Evolutionary conservation across 768 basidiomycete genomes (phyloP), one percentile per base, ranked within the genome.

Genomic region (Tylopilus subfusipes): DNA sequence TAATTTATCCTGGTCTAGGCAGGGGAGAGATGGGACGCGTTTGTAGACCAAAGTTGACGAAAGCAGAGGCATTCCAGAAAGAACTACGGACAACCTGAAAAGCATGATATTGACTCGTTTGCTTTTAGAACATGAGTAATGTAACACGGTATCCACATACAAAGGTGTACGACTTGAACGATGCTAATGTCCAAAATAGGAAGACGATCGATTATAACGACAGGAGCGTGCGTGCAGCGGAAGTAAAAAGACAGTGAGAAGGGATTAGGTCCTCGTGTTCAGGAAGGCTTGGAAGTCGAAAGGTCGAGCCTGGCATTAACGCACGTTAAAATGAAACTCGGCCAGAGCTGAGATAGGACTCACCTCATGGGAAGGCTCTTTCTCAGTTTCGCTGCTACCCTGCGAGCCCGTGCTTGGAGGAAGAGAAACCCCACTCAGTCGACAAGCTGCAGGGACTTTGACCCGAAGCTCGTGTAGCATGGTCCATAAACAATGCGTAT

Each of bases 401-500:
- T 67, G 65, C 54, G 54, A n/a, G 19, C 58, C 43, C 16, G 47
- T 61, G 58, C 52, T 42, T 3, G 76, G 75, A 21, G 83, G 83
- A 5, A 81, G 63, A 4, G 72, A 57, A 14, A 76, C 72, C n/a
- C 82, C 82, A 18, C 77, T 59, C 3, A 69, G 75, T 60, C 72
- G 70, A 30, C 56, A 64, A 40, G 64, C 60, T 5, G 71, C 73
- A 0, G 79, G 78, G 3, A 78, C 63, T 55, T 76, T 79, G 14
- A 78, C 72, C 10, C 73, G 76, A 42, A 75, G 56, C 42, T 82
- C 81, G 57, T 84, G 75, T 43, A 86, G 73, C 45, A 72, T 72
- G 9, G 74, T 73, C 85, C 86, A 88, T 18, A 88, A 58, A 8
- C 74, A 75, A n/a, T 80, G 73, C 3, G 83, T 86, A 62, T 90